Conservation (phyloP, 176 grass and related monocot species). For the Coix lacrymajobi region DNA sequence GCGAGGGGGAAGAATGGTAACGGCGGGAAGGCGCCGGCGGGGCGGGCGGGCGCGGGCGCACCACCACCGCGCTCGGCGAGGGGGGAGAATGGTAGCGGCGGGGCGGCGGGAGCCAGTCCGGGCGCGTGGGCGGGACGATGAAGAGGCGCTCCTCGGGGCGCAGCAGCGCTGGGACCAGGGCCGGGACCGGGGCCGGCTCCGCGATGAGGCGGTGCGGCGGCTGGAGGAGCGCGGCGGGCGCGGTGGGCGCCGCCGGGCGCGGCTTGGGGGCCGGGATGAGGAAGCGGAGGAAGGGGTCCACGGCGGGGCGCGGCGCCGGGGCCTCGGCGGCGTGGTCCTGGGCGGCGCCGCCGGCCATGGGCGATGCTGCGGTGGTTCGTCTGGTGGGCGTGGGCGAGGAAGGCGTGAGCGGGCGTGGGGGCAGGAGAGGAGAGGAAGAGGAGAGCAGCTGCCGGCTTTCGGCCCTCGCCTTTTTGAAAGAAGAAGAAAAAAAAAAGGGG, state of each 20-base stretch:
- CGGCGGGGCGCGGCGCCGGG: not conserved
- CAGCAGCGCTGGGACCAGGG: too few relatives aligned
- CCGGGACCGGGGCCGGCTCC: not conserved
- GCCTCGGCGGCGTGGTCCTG: not conserved
- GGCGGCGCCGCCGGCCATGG: conserved; percentile 25
- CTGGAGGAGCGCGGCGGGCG: not conserved
- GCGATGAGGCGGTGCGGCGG: conserved; percentile 46
- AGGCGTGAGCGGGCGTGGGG: not conserved
- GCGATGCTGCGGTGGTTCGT: not conserved
- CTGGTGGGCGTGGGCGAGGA: not conserved
- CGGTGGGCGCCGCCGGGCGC: not conserved
- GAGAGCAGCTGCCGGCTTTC: not conserved
- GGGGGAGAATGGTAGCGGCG: not conserved
- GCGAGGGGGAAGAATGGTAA: not conserved
- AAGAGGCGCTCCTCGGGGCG: conserved; percentile 23
- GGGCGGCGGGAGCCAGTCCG: conserved; percentile 10
- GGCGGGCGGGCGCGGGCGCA: not conserved
- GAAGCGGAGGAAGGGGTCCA: conserved; percentile 19
- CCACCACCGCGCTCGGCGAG: not conserved
- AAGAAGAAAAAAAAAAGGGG: too few relatives aligned
- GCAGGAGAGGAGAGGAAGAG: not conserved
- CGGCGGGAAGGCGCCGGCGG: conserved; percentile 1
- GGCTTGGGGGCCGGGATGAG: conserved; percentile 31
- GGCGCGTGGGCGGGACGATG: conserved; percentile 35
- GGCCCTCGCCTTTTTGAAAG: not conserved